Base-by-base conservation (phyloP, 164 flowering plant genomes). In the Hamamelis virginiana region DNA sequence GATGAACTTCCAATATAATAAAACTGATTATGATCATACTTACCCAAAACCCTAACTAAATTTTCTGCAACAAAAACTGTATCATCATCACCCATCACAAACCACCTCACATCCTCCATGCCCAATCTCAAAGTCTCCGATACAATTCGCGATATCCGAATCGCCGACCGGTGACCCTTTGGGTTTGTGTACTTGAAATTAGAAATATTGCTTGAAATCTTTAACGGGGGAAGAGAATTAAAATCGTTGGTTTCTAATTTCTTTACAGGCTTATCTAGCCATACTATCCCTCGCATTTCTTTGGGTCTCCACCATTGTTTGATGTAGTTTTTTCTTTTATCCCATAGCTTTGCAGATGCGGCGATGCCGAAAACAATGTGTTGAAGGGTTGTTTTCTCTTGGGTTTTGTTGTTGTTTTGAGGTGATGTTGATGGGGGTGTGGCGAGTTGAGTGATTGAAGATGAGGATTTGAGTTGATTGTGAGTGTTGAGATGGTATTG, bases 61-160 rank as follows among this genome's bases (percentile, higher is more conserved):
- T 90, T 90, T 0, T 88, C 89, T 0, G 79, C 53, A 1, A 88
- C 74, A 66, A 90, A 90, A 8, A 87, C 77, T 1, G 96, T 90
- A 46, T 90, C 96, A 46, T 90, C 95, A 51, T 90, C 95, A 0
- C 91, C 89, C 88, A 88, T 83, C 60, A 88, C 92, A 57, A 86
- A 76, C 92, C 92, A 88, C 71, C 85, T 64, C 68, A 85, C 92
- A 53, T 79, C 79, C 52, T 72, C 55, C 28, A 80, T 0, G 0
- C 84, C 91, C 45, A 86, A 50, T 27, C 80, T 70, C 11, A 84
- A 28, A 8, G 78, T 85, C 70, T 90, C 90, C 45, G 90, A 83
- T 1, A 87, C 81, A 19, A 90, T 86, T 16, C 95, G 65, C 45
- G 94, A 84, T 9, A 90, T 84, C 33, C 95, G 67, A 6, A 90